Base-by-base conservation (phyloP, 2,329 filamentous ascomycete species). In the Cladosporium sp. region DNA sequence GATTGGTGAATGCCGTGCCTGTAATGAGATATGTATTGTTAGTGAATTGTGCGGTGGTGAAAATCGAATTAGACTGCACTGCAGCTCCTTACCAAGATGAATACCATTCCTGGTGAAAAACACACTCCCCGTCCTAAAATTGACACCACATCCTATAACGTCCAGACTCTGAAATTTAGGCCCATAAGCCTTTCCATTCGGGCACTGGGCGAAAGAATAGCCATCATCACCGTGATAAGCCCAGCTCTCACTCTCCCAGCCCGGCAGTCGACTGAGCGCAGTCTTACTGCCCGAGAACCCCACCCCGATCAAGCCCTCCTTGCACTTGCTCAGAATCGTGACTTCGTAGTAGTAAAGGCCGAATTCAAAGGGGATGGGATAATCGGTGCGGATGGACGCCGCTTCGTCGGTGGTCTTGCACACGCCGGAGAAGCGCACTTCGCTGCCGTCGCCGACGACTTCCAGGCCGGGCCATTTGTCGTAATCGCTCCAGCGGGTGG, bases 261-360 rank as follows among this genome's bases (percentile, higher is more conserved):
- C 82, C 4, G 82, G 82, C 59, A 85, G 72, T 57, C 81, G 71
- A 56, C 80, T 81, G 29, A 84, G 67, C 2, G 75, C 77, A 12
- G 80, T 80, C 61, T 82, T 83, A 24, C 70, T 69, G 15, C 75
- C 77, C 1, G 79, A 81, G 63, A 85, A 84, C 5, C 82, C 82
- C 49, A 85, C 74, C 12, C 79, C 81, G 56, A 78, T 75, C 58
- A 73, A 64, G 34, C 73, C 61, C 60, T 88, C 85, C 64, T 85
- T 84, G 45, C 80, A 80, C 61, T 84, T 82, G 7, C 82, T 80
- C 44, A 84, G 67, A 42, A 89, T 79, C 7, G 80, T 80, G 29
- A 84, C 76, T 62, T 99, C 93, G 64, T 84, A 99, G 68, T 99
- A 99, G 69, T 96, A 99, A 53, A 99, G 85, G 2, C 93, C 93